Percentiles rank a stretch among this genome's conserved stretches.
These are phyloP conservation scores for Apiotrichum mycotoxinovorans DNA, from an alignment of 1,284 basidiomycete species.

Conservation along the genomic window DNA sequence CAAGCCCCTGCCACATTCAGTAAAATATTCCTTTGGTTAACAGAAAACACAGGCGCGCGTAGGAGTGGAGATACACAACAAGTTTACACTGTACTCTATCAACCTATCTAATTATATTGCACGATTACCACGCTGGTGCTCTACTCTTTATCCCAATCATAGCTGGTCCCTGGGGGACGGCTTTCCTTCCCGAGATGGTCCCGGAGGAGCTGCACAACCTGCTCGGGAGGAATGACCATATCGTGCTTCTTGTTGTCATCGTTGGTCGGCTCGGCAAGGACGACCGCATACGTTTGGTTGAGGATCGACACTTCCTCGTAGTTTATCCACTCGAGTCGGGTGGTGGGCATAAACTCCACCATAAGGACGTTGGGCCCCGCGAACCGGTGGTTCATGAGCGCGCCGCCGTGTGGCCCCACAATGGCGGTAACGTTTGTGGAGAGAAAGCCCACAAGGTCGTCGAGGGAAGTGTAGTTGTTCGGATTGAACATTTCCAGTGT, in stretches of 20 bases:
- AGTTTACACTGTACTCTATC: too few species aligned
- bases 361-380: neutral
- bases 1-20: too few species aligned
- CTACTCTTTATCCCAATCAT: slow-evolving; percentile 1
- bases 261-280: neutral
- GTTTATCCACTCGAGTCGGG: neutral
- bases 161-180: neutral
- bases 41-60: too few species aligned
- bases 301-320: slow-evolving; percentile 4
- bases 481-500: neutral
- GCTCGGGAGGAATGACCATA: neutral
- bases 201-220: neutral
- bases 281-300: slow-evolving; percentile 40
- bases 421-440: slow-evolving; percentile 1
- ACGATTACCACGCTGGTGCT: too few species aligned
- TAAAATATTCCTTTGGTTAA: too few species aligned
- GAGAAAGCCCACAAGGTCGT: neutral
- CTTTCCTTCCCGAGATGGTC: neutral
- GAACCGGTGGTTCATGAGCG: slow-evolving; percentile 9
- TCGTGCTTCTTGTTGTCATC: neutral
- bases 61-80: too few species aligned
- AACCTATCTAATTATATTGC: too few species aligned
- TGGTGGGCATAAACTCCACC: slow-evolving; percentile 2
- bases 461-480: neutral
- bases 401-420: slow-evolving; percentile 7